phyloP scores from a whole-genome alignment of 768 basidiomycete species.

The Kwoniella europaea region DNA sequence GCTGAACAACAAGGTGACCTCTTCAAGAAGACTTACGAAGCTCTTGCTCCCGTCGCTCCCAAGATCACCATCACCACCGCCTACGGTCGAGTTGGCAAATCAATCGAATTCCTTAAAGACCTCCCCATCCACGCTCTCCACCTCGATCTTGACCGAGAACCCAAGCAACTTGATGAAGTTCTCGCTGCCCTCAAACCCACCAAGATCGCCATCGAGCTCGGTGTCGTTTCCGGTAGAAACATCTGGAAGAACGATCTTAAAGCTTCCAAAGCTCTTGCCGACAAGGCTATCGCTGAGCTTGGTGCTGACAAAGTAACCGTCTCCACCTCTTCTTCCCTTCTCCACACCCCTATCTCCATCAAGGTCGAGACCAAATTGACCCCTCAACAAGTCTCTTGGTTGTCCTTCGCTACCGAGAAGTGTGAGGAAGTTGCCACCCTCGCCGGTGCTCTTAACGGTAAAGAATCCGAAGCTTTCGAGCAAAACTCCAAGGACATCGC shows the following conservation, averaged over 20 bases:
- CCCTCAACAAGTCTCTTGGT: constrained; percentile 90
- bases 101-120: constrained; percentile 83
- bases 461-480: constrained; percentile 79
- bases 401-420: constrained; percentile 98
- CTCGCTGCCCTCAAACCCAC: constrained; percentile 83
- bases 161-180: constrained; percentile 82
- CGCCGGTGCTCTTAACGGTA: constrained; percentile 81
- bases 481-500: constrained; percentile 87
- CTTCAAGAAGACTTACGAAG: constrained; percentile 78
- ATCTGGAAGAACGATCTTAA: constrained; percentile 98
- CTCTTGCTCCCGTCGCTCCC: constrained; percentile 79
- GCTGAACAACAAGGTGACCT: constrained; percentile 77
- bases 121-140: constrained; percentile 93
- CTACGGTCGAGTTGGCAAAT: constrained; percentile 93
- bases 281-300: constrained; percentile 81
- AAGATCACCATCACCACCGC: constrained; percentile 95
- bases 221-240: constrained; percentile 96
- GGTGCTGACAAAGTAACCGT: constrained; percentile 83
- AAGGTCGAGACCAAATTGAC: constrained; percentile 89
- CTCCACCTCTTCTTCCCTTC: constrained; percentile 94
- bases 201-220: constrained; percentile 81
- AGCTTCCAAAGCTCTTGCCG: constrained; percentile 76
- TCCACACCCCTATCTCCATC: constrained; percentile 97
- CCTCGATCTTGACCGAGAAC: constrained; percentile 94
- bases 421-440: constrained; percentile 84